Evolutionary conservation across 1,284 basidiomycete genomes (phyloP), one percentile per base, ranked within the genome.

Genomic region (Blastosporella zonata): DNA sequence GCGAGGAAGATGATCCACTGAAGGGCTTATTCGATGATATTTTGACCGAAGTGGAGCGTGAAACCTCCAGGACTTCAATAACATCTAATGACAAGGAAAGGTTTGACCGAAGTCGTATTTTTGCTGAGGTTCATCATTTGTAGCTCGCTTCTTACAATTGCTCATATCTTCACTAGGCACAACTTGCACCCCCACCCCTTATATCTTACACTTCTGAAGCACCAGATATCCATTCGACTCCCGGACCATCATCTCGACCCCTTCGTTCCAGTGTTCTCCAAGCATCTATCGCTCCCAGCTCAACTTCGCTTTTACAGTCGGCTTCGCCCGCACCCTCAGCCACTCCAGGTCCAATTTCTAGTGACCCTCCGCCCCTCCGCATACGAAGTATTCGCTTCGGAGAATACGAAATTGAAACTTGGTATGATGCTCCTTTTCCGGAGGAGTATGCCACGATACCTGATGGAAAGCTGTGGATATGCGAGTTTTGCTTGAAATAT

Each of bases 361-460:
- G 67, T 50, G 63, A 62, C 42, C 70, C 71, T 33, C 66, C 69
- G 1, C 67, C 72, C 20, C 72, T 87, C 28, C 81, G 89, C 52
- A 95, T 97, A 71, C 84, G 84, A 48, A 84, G 79, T 46, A 95
- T 99, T 53, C 84, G 94, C 15, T 97, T 99, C 60, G 96, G 94
- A n/a, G 78, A 84, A 33, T 97, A 78, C 63, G 95, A 99, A 63
- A 94, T 99, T 62, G 87, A 96, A 62, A 97, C 96, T 0, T 99
- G 97, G 97, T 99, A 93, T 67, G 93, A 97, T 63, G 96, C 97
- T 8, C 97, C 97, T 1, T 99, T 98, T 65, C 97, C 97, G 0
- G 96, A 99, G 67, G 97, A 99, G 67, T 99, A 97, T 67, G 84
- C 92, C 23, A 83, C 86, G 55, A 89, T 97, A 44, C 92, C 94